A percentile compares a stretch with the other conserved stretches of the same genome.
phyloP scores from a whole-genome alignment of 768 basidiomycete genomes.

The Bullera alba region DNA sequence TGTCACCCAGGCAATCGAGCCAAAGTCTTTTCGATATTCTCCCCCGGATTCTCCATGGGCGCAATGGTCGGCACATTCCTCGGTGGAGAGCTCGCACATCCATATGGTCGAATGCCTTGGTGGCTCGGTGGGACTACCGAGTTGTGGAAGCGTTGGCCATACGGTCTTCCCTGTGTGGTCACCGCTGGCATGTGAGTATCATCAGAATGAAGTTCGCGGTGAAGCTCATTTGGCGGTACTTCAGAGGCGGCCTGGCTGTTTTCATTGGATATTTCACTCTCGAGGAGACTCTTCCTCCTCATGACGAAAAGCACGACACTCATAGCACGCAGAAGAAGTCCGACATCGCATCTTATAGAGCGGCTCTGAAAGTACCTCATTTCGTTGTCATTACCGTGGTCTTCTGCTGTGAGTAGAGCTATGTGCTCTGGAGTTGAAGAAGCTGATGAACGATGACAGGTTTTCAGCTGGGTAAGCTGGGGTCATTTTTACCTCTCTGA shows the following conservation, averaged over 20 bases:
- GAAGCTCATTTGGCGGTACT: neutral
- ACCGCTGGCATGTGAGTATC: slow-evolving; percentile 11
- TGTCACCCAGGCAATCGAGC: slow-evolving; percentile 22
- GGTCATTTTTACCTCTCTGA: neutral
- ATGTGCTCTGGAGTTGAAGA: neutral
- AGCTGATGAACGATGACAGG: slow-evolving; percentile 4
- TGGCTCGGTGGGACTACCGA: slow-evolving; percentile 22
- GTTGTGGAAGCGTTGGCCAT: slow-evolving; percentile 24
- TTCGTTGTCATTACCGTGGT: slow-evolving; percentile 16
- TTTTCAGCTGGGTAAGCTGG: slow-evolving; percentile 12
- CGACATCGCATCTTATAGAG: neutral
- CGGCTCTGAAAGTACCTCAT: slow-evolving; percentile 15
- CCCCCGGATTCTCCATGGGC: slow-evolving; percentile 22
- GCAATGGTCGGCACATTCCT: slow-evolving; percentile 22
- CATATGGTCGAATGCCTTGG: slow-evolving; percentile 20
- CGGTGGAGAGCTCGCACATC: slow-evolving; percentile 32
- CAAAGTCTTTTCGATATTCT: slow-evolving; percentile 27
- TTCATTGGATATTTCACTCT: neutral
- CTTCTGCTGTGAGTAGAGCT: slow-evolving; percentile 11
- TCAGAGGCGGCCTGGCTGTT: neutral
- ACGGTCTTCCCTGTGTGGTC: slow-evolving; percentile 27
- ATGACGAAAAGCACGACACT: neutral
- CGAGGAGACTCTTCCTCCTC: slow-evolving; percentile 6
- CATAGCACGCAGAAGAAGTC: neutral
- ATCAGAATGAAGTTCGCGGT: neutral